phyloP scores from a whole-genome alignment of 495 filamentous ascomycete species.

The Podospora appendiculata region DNA sequence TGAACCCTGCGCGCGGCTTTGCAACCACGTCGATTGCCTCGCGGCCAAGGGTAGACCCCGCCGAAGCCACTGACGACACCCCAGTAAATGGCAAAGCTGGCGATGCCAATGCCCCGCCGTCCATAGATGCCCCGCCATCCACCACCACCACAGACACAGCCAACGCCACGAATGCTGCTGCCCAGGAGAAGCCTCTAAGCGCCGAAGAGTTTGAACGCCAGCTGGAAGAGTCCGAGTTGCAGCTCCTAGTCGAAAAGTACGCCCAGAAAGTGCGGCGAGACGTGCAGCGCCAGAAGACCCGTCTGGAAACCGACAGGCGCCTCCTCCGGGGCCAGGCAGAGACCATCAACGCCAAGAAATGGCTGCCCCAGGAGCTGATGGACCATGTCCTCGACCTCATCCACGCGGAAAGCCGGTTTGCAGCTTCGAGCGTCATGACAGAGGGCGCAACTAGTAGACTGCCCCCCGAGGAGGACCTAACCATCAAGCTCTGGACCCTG shows the following conservation, averaged over 20 bases:
- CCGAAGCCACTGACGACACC: constrained; percentile 28
- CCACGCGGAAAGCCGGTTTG: constrained; percentile 42
- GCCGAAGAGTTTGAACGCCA: constrained; percentile 81
- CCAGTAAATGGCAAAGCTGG: constrained; percentile 11
- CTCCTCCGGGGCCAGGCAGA: constrained; percentile 68
- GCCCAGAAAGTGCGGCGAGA: constrained; percentile 60
- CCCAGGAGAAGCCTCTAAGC: constrained; percentile 46
- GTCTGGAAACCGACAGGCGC: constrained; percentile 71
- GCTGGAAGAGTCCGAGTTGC: constrained; percentile 73
- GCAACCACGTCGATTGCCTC: constrained; percentile 86
- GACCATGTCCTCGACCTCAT: constrained; percentile 60
- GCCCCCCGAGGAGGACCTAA: constrained; percentile 63
- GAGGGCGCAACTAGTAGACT: constrained; percentile 32
- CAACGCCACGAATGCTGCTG: constrained; percentile 29
- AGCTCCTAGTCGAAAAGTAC: constrained; percentile 74
- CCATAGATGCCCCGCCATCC: constrained; percentile 24
- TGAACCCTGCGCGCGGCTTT: constrained; percentile 84
- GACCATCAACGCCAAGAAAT: constrained; percentile 59
- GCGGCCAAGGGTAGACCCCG: constrained; percentile 47
- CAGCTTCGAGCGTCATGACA: constrained; percentile 32
- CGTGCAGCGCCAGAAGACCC: constrained; percentile 57
- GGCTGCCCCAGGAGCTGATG: constrained; percentile 74
- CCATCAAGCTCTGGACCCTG: constrained; percentile 72
- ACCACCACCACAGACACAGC: constrained; percentile 10
- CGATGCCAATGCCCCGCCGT: constrained; percentile 25